Evolutionary conservation across 768 basidiomycete genomes (phyloP), one percentile per base, ranked within the genome.

Genomic region (Xerocomellus amylosporus): DNA sequence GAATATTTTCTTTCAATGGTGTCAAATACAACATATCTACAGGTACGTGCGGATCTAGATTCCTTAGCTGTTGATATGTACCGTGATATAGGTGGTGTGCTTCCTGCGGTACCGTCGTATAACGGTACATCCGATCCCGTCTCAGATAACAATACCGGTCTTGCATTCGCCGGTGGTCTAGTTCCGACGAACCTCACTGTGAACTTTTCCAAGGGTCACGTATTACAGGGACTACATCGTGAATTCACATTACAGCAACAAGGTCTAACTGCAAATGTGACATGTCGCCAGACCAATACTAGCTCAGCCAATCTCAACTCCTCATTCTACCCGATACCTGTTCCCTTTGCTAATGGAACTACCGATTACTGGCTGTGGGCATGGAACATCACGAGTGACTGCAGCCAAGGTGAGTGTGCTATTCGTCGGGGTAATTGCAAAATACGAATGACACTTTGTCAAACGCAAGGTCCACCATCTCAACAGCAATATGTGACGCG

Each of bases 181-280:
- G 46, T 59, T 10, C 52, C 55, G 28, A 56, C 51, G 10, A 22
- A 48, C 22, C 34, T 48, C 17, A 2, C 22, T 4, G 14, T 48
- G 12, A 8, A 42, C 36, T 38, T 31, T 17, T 10, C 41, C 3
- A 9, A 36, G 1, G 34, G 30, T 3, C 30, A 7, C 1, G 3
- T 10, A 34, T 14, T 17, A 34, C 34, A 38, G 8, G 55, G 52
- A 19, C 36, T 54, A 4, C 4, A 12, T 4, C 15, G 14, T 5
- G 13, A 2, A 3, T 55, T 44, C 17, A n/a, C 46, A 2, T 15
- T 63, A 15, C 14, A n/a, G 24, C 62, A 64, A 43, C 62, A 63
- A 41, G 62, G 62, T 22, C n/a, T 63, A 12, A 64, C 58, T 17
- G 61, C 61, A 15, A 28, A 64, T 13, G 53, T 63, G 30, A 44